phyloP scores from a whole-genome alignment of 352 stramenopile species.

The Phytophthora palmivora region DNA sequence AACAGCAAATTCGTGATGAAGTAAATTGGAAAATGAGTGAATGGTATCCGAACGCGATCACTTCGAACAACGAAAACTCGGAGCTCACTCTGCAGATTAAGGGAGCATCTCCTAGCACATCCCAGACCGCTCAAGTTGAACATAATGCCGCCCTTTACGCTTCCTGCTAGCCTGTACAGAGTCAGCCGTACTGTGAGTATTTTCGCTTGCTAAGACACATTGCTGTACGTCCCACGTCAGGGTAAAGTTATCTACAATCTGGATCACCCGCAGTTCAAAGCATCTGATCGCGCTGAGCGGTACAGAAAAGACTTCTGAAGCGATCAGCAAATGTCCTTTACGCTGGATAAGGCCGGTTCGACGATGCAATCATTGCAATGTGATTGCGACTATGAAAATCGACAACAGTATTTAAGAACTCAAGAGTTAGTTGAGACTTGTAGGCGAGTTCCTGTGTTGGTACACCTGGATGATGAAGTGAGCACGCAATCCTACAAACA shows the following conservation, averaged over 20 bases:
- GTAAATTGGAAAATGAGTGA: conserved; percentile 23
- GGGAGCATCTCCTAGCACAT: background rate
- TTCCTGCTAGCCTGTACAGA: conserved; percentile 9
- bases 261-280: background rate
- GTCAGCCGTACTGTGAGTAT: background rate
- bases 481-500: background rate
- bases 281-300: background rate
- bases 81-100: conserved; percentile 7
- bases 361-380: background rate
- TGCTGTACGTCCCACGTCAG: background rate
- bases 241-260: conserved; percentile 3
- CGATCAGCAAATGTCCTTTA: conserved; percentile 10
- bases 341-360: background rate
- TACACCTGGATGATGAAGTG: background rate
- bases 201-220: background rate
- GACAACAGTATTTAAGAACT: no score
- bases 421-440: background rate
- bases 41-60: background rate
- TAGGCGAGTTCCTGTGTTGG: background rate
- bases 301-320: conserved; percentile 2
- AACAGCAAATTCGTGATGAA: conserved; percentile 6
- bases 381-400: conserved; percentile 1
- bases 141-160: conserved; percentile 12
- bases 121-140: conserved; percentile 9
- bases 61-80: conserved; percentile 20